phyloP scores from a whole-genome alignment of 192 early-diverging fungal species.

The Backusella tuberculispora region DNA sequence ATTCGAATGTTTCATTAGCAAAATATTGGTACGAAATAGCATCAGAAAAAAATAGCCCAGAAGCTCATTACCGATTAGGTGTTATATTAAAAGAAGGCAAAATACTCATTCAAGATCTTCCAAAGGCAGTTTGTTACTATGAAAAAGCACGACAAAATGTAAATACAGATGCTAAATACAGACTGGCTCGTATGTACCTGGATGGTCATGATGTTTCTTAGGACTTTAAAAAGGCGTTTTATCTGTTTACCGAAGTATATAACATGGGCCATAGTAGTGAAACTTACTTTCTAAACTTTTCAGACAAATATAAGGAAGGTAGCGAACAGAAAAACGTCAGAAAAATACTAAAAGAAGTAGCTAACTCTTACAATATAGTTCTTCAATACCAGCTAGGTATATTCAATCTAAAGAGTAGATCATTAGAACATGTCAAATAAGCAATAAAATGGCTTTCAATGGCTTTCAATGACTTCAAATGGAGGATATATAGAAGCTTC shows the following conservation, averaged over 20 bases:
- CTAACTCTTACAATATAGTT: not conserved
- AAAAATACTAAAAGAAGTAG: not conserved
- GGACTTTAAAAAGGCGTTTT: not conserved
- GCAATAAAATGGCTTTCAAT: not conserved
- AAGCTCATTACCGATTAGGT: slow-evolving; percentile 40
- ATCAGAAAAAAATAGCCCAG: slow-evolving; percentile 20
- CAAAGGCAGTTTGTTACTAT: slow-evolving; percentile 34
- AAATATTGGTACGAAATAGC: slow-evolving; percentile 26
- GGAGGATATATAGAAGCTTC: not conserved
- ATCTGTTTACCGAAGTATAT: not conserved
- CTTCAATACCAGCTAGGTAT: not conserved
- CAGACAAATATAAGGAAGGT: not conserved
- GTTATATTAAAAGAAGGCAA: slow-evolving; percentile 28
- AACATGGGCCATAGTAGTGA: not conserved
- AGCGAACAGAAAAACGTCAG: not conserved
- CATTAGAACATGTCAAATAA: not conserved
- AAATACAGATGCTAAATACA: slow-evolving; percentile 26
- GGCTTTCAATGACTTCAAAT: not conserved
- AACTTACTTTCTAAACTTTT: not conserved
- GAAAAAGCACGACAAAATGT: slow-evolving; percentile 23
- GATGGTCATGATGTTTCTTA: not conserved
- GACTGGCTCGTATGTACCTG: not conserved
- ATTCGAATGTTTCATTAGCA: not conserved
- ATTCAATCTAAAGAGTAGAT: not conserved
- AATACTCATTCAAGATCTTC: slow-evolving; percentile 27